Evolutionary conservation across 495 filamentous ascomycete species (phyloP).

Genomic region (Neurospora cerealis): DNA sequence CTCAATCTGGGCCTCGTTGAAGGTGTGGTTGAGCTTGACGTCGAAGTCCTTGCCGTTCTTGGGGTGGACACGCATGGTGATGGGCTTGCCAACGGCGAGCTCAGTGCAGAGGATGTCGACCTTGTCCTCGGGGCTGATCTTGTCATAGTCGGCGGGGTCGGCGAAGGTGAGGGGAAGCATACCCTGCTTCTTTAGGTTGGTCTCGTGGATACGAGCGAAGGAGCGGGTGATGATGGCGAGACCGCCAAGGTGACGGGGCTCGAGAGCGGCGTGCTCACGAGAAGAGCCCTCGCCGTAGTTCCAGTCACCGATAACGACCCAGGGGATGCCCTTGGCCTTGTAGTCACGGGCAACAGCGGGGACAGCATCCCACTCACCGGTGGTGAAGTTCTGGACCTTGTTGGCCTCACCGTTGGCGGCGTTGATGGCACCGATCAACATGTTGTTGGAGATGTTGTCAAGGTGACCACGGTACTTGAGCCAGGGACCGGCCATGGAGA

Average conservation of each 20-base stretch:
- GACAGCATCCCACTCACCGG: slow-evolving; percentile 73
- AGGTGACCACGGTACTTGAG: slow-evolving; percentile 99
- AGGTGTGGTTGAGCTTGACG: slow-evolving; percentile 80
- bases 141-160: slow-evolving; percentile 95
- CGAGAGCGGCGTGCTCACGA: slow-evolving; percentile 94
- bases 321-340: slow-evolving; percentile 90
- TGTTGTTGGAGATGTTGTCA: slow-evolving; percentile 99
- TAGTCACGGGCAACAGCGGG: slow-evolving; percentile 95
- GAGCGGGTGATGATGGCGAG: slow-evolving; percentile 92
- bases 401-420: slow-evolving; percentile 93
- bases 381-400: slow-evolving; percentile 90
- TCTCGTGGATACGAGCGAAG: slow-evolving; percentile 99
- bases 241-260: slow-evolving; percentile 94
- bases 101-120: slow-evolving; percentile 85
- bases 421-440: slow-evolving; percentile 98
- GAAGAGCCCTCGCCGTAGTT: slow-evolving; percentile 98
- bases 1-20: slow-evolving; percentile 92
- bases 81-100: slow-evolving; percentile 84
- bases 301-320: slow-evolving; percentile 99
- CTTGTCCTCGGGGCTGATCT: slow-evolving; percentile 87
- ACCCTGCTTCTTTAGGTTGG: slow-evolving; percentile 99
- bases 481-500: slow-evolving; percentile 99
- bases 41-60: slow-evolving; percentile 73
- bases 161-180: slow-evolving; percentile 96
- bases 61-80: slow-evolving; percentile 86